Base-by-base conservation (phyloP, 1,284 basidiomycete species). In the Fomes fomentarius region DNA sequence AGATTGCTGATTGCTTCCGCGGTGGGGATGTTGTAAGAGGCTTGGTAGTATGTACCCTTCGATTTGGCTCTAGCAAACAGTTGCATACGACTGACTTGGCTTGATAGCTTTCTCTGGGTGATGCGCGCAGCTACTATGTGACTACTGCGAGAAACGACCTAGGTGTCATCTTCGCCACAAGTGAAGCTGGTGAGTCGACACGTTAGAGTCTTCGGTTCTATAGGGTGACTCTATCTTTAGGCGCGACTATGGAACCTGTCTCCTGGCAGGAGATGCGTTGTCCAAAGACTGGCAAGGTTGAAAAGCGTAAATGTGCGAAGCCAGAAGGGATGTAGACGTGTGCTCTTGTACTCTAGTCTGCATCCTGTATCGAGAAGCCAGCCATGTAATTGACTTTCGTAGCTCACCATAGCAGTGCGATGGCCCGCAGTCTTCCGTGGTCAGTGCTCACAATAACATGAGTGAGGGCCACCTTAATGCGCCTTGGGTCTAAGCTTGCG, bases 1-100 rank as follows among this genome's bases (percentile, higher is more conserved):
- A 93, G 72, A 92, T 98, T 62, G 87, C 86, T 30, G 93, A 97
- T 63, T 98, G 94, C 68, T 99, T 98, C 74, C 83, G 97, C 37
- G 92, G 96, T 0, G 96, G 97, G 4, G 96, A 99, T 73, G 91
- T 98, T 49, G 92, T 99, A 25, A 87, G 92, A 62, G 96, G 95
- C 5, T 75, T 90, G 37, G 95, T 98, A 64, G 95, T 97, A 70
- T 72, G 91, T 82, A 14, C 11, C 19, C 8, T 19, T 15, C 10
- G 11, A 14, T 26, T 10, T 22, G 9, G 24, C n/a, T 37, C 3
- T 24, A 11, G 11, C 28, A 38, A 31, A 35, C 31, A 26, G 41
- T 17, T 10, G 40, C 21, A 19, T 39, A 25, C 31, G 22, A 22
- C 0, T 35, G 12, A 12, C 31, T 14, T 49, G 12, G 3, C 22